Percentiles rank a stretch among this genome's conserved stretches.
Conservation (phyloP, 2,329 filamentous ascomycete genomes). For the Pseudogymnoascus sp. region DNA sequence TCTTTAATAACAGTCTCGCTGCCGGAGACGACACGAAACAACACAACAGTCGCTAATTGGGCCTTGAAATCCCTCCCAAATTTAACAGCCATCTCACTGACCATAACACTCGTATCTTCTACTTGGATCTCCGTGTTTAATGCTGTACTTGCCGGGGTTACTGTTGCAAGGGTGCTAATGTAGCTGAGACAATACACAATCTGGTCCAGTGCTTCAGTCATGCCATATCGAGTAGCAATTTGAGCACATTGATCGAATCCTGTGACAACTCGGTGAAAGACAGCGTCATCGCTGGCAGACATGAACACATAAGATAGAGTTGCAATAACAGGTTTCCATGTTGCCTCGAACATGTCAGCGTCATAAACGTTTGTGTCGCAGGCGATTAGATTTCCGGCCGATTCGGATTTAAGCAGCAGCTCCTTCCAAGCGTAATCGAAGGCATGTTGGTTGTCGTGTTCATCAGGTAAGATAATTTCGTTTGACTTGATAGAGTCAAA, state of each 20-base stretch:
- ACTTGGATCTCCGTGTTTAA: constrained; percentile 95
- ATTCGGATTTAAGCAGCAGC: constrained; percentile 74
- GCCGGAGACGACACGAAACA: constrained; percentile 84
- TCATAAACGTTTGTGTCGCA: constrained; percentile 94
- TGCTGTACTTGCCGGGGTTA: constrained; percentile 68
- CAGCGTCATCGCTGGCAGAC: constrained; percentile 93
- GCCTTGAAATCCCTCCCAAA: constrained; percentile 90
- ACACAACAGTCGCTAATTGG: constrained; percentile 86
- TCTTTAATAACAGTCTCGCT: constrained; percentile 70
- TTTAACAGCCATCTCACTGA: constrained; percentile 93
- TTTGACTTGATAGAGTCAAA: constrained; percentile 86
- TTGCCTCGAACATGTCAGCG: constrained; percentile 93
- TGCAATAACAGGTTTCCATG: constrained; percentile 90
- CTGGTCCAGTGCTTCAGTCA: constrained; percentile 82
- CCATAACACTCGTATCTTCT: constrained; percentile 90
- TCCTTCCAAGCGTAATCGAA: constrained; percentile 99
- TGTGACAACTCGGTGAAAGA: constrained; percentile 86
- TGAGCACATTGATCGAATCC: constrained; percentile 95
- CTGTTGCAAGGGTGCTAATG: constrained; percentile 80
- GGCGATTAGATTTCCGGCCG: constrained; percentile 63
- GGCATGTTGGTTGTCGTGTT: constrained; percentile 92
- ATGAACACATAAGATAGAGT: constrained; percentile 98
- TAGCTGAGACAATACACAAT: constrained; percentile 84
- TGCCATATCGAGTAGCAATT: constrained; percentile 76
- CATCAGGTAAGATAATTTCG: constrained; percentile 93